These are phyloP conservation scores for Salix exigua DNA, from an alignment of 345 rosid genomes.

Conservation along the genomic window DNA sequence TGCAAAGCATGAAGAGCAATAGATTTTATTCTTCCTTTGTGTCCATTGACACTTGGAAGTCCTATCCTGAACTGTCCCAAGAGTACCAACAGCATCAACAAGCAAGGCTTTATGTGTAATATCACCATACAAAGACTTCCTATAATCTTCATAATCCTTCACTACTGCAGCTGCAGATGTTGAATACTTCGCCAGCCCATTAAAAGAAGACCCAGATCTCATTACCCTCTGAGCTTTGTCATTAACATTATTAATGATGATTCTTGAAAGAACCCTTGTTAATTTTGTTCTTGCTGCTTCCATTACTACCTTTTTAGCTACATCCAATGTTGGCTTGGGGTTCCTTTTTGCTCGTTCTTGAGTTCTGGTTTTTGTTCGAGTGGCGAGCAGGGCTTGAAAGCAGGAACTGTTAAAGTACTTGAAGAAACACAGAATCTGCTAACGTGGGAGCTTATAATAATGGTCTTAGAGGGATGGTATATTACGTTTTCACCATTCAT, in stretches of 20 bases:
- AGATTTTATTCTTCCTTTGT: too few species aligned
- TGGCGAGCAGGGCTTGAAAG: not conserved
- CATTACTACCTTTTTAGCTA: not conserved
- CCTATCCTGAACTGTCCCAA: not conserved
- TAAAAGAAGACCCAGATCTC: not conserved
- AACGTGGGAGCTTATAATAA: not conserved
- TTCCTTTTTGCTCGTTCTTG: not conserved
- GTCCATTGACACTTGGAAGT: too few species aligned
- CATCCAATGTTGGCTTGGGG: not conserved
- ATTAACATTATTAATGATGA: not conserved
- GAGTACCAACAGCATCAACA: conserved; percentile 95
- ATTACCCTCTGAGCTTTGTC: not conserved
- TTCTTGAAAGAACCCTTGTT: not conserved
- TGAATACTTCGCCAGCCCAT: not conserved
- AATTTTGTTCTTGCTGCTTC: conserved; percentile 1
- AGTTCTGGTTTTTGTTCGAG: not conserved
- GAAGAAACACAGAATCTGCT: not conserved
- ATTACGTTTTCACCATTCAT: not conserved
- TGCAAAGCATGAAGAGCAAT: too few species aligned
- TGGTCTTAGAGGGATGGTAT: not conserved
- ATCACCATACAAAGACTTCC: conserved; percentile 78
- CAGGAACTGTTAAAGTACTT: not conserved
- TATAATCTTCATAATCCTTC: conserved; percentile 78
- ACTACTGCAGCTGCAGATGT: conserved; percentile 16
- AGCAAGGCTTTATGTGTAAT: conserved; percentile 82